Evolutionary conservation across 345 rosid species (phyloP), one percentile per base, ranked within the genome.

Genomic region (Rubroshorea leprosula): DNA sequence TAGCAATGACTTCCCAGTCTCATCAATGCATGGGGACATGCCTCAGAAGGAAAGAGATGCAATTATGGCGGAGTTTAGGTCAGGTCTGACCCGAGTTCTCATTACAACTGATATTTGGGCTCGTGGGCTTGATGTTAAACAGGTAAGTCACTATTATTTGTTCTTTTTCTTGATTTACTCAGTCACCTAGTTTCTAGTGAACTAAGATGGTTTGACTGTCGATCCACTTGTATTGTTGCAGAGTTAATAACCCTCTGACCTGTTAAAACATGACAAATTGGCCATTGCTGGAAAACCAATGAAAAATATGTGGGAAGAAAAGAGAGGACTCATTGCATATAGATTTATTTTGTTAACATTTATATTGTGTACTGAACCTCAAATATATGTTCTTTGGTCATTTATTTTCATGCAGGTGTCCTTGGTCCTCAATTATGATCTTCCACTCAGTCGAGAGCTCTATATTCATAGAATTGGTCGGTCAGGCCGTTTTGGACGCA

Each of bases 61-160:
- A 51, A 87, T 90, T 58, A 87, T 93, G 96, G 64, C 52, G 17
- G 90, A 93, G 65, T 93, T 93, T 67, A 80, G 87, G 21, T 67
- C 77, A 21, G 99, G 90, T 38, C 81, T 79, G 23, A 93, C 97
- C 5, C 89, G 96, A 61, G 97, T 93, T 50, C 83, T 93, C 58
- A 93, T 90, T 76, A 93, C 99, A 7, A 93, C 99, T 27, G 99
- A 93, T 81, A 96, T 90, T 57, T 89, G 96, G 97, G 99, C 99
- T 15, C 85, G 97, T 25, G 95, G 97, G 0, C 84, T 93, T 60
- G 99, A 93, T 77, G 99, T 93, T 68, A 88, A 93, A 49, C 97
- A 93, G 85, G 99, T 70, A 71, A 77, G 86, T 26, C 53, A n/a
- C n/a, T n/a, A n/a, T n/a, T n/a, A n/a, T 25, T 27, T 1, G 47